Conservation (phyloP, 2,329 filamentous ascomycete species). For the Colletotrichum magnum region DNA sequence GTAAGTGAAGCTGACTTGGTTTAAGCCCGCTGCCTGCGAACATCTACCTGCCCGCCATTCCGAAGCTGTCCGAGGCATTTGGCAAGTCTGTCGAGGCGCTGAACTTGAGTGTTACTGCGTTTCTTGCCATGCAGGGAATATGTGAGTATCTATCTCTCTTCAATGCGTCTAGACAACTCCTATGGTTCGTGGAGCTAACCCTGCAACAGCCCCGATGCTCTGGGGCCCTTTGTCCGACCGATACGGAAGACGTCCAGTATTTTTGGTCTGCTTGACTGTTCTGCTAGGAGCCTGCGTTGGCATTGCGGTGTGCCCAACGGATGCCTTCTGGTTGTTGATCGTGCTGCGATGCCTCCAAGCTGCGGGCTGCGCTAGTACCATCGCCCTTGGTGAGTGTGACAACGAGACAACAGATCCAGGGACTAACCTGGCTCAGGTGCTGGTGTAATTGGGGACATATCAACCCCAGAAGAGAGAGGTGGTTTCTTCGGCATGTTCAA, state of each 20-base stretch:
- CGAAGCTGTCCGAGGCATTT: conserved; percentile 47
- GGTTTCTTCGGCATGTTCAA: conserved; percentile 53
- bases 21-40: conserved; percentile 51
- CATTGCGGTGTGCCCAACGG: conserved; percentile 49
- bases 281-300: conserved; percentile 51
- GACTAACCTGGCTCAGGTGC: conserved; percentile 42
- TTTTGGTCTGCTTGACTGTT: conserved; percentile 48
- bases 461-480: conserved; percentile 49
- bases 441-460: conserved; percentile 52
- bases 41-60: conserved; percentile 53
- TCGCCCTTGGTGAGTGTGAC: conserved; percentile 46
- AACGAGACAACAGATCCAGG: too few species aligned
- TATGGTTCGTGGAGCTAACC: too few species aligned
- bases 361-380: conserved; percentile 52
- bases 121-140: conserved; percentile 50
- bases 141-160: background rate
- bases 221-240: conserved; percentile 53
- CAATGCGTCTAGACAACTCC: too few species aligned
- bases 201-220: conserved; percentile 47
- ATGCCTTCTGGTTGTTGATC: conserved; percentile 51
- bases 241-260: conserved; percentile 49
- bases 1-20: background rate
- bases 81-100: conserved; percentile 47
- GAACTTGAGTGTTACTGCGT: conserved; percentile 51
- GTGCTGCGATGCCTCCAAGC: conserved; percentile 50